A percentile compares a stretch with the other conserved stretches of the same genome.
These are phyloP conservation scores for Ophiosphaerella korrae DNA, from an alignment of 2,329 filamentous ascomycete species.

Conservation along the genomic window DNA sequence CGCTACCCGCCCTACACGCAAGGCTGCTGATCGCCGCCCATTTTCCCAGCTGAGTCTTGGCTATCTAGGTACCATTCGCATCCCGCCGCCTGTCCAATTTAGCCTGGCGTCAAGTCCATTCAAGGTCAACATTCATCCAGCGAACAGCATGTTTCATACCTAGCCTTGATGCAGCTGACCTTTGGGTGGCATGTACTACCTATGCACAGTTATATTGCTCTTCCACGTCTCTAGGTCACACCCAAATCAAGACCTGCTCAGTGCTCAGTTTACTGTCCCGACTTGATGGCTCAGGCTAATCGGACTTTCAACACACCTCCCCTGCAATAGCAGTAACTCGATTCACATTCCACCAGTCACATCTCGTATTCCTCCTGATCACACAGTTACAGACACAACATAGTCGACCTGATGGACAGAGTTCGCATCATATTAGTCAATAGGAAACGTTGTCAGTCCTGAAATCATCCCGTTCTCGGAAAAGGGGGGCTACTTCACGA, in stretches of 20 bases:
- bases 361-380: too few relatives aligned
- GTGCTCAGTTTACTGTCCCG: too few relatives aligned
- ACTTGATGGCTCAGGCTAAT: too few relatives aligned
- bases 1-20: not conserved
- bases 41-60: constrained; percentile 23
- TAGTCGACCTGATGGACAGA: too few relatives aligned
- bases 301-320: too few relatives aligned
- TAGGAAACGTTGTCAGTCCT: not conserved
- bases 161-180: constrained; percentile 10
- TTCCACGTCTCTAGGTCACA: not conserved
- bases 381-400: too few relatives aligned
- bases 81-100: constrained; percentile 16
- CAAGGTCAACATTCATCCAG: constrained; percentile 5
- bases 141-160: constrained; percentile 6
- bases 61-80: constrained; percentile 8
- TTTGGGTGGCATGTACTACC: not conserved
- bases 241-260: too few relatives aligned
- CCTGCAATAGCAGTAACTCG: too few relatives aligned
- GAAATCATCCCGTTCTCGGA: not conserved
- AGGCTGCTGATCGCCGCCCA: constrained; percentile 21
- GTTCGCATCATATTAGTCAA: too few relatives aligned
- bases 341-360: too few relatives aligned
- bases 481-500: not conserved
- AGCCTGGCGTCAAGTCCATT: constrained; percentile 1
- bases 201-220: constrained; percentile 2